Conservation (phyloP, 306 rosid species). For the Trifolium repens region DNA sequence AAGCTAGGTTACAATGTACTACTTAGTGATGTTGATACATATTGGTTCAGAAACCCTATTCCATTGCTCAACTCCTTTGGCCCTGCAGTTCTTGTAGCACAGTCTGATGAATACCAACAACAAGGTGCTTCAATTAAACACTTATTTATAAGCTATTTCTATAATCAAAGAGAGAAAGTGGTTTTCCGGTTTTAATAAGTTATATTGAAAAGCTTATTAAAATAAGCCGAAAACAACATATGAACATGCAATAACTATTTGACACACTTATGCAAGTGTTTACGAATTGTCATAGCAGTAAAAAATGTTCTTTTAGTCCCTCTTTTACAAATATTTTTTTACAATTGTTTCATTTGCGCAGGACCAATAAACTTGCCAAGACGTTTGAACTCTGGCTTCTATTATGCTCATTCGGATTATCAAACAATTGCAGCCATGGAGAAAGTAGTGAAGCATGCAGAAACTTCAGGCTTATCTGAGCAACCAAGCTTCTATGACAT, state of each 20-base stretch:
- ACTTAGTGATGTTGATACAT: constrained; percentile 87
- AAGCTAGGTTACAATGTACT: constrained; percentile 88
- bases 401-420: constrained; percentile 74
- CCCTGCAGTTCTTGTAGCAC: constrained; percentile 71
- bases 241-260: background rate
- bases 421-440: constrained; percentile 81
- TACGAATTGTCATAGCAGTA: background rate
- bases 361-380: constrained; percentile 90
- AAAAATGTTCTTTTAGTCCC: background rate
- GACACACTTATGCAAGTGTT: background rate
- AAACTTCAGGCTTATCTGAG: constrained; percentile 82
- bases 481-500: constrained; percentile 97
- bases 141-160: background rate
- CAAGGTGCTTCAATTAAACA: constrained; percentile 55
- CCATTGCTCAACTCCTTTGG: constrained; percentile 71
- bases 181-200: background rate
- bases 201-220: background rate
- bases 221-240: background rate
- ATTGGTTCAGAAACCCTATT: constrained; percentile 89
- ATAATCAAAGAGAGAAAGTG: background rate
- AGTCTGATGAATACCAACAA: constrained; percentile 82
- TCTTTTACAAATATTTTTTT: constrained; percentile 23
- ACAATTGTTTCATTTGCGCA: constrained; percentile 34
- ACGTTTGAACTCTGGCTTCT: constrained; percentile 97
- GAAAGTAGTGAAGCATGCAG: constrained; percentile 90